These are phyloP conservation scores for Dendrobium huoshanense DNA, from an alignment of 106 monocot genomes.

Conservation along the genomic window DNA sequence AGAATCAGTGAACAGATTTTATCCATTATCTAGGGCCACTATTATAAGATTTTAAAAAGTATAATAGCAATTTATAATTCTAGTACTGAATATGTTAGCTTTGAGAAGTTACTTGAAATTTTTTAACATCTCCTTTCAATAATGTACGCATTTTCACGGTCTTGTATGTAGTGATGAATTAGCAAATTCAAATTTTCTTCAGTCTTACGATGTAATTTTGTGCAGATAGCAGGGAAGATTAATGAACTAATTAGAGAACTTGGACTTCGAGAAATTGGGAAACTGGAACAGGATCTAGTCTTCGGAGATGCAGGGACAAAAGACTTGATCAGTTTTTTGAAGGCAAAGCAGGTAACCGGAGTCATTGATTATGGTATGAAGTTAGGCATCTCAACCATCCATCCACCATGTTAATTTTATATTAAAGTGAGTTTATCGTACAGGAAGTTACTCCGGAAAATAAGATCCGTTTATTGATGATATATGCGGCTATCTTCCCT, in stretches of 20 bases:
- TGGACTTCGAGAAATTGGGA: constrained; percentile 84
- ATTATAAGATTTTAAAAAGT: not conserved
- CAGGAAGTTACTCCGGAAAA: constrained; percentile 46
- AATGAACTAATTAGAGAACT: constrained; percentile 69
- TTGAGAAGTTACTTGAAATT: not conserved
- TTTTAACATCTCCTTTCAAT: not conserved
- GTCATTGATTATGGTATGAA: not conserved
- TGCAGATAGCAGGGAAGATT: constrained; percentile 94
- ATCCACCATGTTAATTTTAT: not conserved
- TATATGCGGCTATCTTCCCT: constrained; percentile 48
- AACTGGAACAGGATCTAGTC: constrained; percentile 91
- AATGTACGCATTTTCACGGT: not conserved
- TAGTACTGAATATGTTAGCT: not conserved
- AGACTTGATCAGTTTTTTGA: constrained; percentile 83
- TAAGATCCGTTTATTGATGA: constrained; percentile 54
- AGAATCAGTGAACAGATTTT: not conserved
- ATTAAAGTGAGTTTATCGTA: constrained; percentile 5
- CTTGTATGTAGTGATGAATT: not conserved
- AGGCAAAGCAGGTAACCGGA: constrained; percentile 55
- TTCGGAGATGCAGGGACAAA: constrained; percentile 98
- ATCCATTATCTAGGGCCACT: not conserved
- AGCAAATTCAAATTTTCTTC: not conserved
- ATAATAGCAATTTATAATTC: not conserved
- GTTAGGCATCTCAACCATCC: not conserved
- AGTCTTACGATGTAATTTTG: not conserved